Base-by-base conservation (phyloP, 768 basidiomycete genomes). In the Lactarius psammicola region DNA sequence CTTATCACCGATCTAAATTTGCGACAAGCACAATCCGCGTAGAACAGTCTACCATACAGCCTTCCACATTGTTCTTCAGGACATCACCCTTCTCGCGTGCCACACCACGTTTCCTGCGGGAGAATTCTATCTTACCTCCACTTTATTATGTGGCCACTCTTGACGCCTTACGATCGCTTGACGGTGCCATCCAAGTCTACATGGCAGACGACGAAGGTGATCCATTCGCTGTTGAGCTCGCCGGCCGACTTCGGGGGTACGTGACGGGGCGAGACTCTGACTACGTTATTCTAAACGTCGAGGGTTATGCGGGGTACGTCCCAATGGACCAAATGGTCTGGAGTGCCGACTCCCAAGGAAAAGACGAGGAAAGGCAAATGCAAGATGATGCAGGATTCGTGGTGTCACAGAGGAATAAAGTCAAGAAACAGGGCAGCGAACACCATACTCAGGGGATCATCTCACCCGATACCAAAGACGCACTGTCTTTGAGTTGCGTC, bases 121-220 rank as follows among this genome's bases (percentile, higher is more conserved):
- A 92, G 72, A 85, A 84, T n/a, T 79, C 85, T 33, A 88, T 94
- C 62, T 77, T 92, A 31, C 92, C 92, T 1, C 90, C 90, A 1
- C 80, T 92, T 30, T 76, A 77, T 54, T 85, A 85, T 72, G 72
- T 79, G 9, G 79, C 84, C 3, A 90, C 87, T 70, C 72, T 92
- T 1, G 77, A 84, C 55, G 83, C 84, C 10, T 75, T 94, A 3
- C 71, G 78, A 53, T 69, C 75, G n/a, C 63, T 75, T 53, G 64
- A 68, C 2, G 55, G 62, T 56, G 42, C 59, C n/a, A 60, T 91
- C 23, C 77, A 85, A 46, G 70, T 92, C 8, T 84, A 88, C 74
- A 87, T 87, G 67, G 90, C 91, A 7, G 90, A 93, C 69, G 87
- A 87, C 75, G 92, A 94, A 74, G 90, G 85, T 11, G 92, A 93